These are phyloP conservation scores for Aspergillus oerlinghausenensis DNA, from an alignment of 2,329 filamentous ascomycete genomes.

Conservation along the genomic window DNA sequence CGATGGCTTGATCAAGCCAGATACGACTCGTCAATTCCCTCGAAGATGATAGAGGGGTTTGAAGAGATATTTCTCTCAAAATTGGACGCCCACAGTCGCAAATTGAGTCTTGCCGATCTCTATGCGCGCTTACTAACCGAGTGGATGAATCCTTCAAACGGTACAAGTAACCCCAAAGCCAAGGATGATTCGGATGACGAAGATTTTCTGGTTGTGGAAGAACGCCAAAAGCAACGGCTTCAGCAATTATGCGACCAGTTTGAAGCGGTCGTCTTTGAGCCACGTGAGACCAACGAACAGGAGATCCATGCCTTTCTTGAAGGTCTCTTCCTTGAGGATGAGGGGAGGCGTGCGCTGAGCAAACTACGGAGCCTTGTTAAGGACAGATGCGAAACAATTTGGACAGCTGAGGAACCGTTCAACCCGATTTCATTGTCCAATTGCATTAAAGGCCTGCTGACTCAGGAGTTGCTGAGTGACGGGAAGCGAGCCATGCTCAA, in stretches of 20 bases:
- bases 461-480: constrained; percentile 41
- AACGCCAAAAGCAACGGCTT: constrained; percentile 33
- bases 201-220: constrained; percentile 28
- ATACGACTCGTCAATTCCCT: constrained; percentile 35
- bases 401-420: constrained; percentile 29
- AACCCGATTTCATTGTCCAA: constrained; percentile 23
- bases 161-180: background rate
- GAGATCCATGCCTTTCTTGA: constrained; percentile 30
- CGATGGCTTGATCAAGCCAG: constrained; percentile 33
- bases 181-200: constrained; percentile 15
- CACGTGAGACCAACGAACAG: constrained; percentile 29
- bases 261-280: constrained; percentile 36
- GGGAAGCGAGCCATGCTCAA: constrained; percentile 39
- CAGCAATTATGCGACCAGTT: constrained; percentile 38
- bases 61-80: constrained; percentile 28
- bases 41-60: constrained; percentile 27
- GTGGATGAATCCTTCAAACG: constrained; percentile 31
- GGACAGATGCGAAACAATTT: background rate
- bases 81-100: constrained; percentile 35
- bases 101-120: constrained; percentile 23
- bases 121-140: constrained; percentile 38
- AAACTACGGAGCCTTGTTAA: background rate
- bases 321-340: constrained; percentile 26
- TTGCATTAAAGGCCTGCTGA: constrained; percentile 38
- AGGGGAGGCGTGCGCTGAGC: constrained; percentile 7